Evolutionary conservation across 2,329 filamentous ascomycete genomes (phyloP).

Genomic region (Aspergillus alliaceus): DNA sequence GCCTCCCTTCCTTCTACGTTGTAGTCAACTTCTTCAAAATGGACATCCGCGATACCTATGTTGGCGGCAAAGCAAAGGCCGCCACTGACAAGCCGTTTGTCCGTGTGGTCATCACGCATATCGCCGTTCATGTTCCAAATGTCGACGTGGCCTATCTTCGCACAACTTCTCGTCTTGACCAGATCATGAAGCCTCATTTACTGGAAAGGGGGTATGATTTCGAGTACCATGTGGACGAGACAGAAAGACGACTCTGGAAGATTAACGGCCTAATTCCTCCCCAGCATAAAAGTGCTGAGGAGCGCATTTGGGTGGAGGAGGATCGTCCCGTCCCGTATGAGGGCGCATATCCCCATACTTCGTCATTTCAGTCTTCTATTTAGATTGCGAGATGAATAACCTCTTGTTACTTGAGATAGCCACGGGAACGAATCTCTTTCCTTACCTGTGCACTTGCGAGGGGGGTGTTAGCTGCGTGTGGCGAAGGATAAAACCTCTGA

Average conservation of each 20-base stretch:
- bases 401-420: no score
- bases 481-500: no score
- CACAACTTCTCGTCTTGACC: conserved; percentile 6
- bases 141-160: neutral
- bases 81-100: conserved; percentile 14
- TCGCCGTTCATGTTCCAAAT: conserved; percentile 14
- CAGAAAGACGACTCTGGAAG: conserved; percentile 23
- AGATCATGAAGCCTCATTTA: conserved; percentile 16
- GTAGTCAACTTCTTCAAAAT: neutral
- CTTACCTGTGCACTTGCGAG: no score
- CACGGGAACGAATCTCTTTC: no score
- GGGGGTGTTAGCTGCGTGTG: no score
- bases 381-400: neutral
- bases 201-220: conserved; percentile 20
- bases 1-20: neutral
- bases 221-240: conserved; percentile 24
- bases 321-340: neutral
- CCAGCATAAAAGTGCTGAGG: conserved; percentile 3
- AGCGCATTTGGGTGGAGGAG: conserved; percentile 3
- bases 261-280: conserved; percentile 24
- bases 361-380: neutral
- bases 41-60: neutral
- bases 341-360: no score
- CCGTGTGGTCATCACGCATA: conserved; percentile 19
- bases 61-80: neutral